Conservation (phyloP, 306 rosid genomes). For the Malus orientalis region DNA sequence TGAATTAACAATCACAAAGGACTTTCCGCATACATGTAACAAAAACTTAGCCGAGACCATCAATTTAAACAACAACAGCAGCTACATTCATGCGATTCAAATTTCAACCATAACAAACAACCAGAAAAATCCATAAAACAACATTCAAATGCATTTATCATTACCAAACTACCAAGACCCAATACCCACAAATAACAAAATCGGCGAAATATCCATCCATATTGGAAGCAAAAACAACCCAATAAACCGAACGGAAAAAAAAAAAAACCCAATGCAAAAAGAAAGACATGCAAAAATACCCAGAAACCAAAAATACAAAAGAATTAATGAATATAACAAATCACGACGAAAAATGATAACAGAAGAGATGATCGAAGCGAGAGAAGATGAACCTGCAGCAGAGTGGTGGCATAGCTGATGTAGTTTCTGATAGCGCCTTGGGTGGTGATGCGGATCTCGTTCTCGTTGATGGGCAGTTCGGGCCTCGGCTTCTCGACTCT, state of each 20-base stretch:
- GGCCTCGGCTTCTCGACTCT: conserved; percentile 80
- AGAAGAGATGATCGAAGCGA: neutral
- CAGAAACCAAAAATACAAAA: neutral
- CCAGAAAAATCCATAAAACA: neutral
- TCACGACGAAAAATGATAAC: neutral
- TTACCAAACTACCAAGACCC: neutral
- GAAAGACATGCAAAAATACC: neutral
- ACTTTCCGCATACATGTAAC: neutral
- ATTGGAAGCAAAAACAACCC: neutral
- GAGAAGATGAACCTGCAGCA: conserved; percentile 52
- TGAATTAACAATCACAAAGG: neutral
- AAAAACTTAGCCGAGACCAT: neutral
- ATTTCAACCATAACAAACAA: neutral
- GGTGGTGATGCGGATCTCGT: conserved; percentile 89
- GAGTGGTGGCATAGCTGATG: conserved; percentile 91
- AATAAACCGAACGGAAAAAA: neutral
- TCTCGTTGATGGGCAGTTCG: conserved; percentile 73
- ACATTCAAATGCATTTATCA: neutral
- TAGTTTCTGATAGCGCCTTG: conserved; percentile 96
- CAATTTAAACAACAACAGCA: neutral
- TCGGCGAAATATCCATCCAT: neutral
- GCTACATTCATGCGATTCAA: neutral
- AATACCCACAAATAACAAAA: neutral
- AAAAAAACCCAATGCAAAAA: neutral
- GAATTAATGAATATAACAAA: neutral